Percentiles rank a stretch among this genome's conserved stretches.
phyloP scores from a whole-genome alignment of 352 stramenopile genomes.

The Phytopythium boreale region DNA sequence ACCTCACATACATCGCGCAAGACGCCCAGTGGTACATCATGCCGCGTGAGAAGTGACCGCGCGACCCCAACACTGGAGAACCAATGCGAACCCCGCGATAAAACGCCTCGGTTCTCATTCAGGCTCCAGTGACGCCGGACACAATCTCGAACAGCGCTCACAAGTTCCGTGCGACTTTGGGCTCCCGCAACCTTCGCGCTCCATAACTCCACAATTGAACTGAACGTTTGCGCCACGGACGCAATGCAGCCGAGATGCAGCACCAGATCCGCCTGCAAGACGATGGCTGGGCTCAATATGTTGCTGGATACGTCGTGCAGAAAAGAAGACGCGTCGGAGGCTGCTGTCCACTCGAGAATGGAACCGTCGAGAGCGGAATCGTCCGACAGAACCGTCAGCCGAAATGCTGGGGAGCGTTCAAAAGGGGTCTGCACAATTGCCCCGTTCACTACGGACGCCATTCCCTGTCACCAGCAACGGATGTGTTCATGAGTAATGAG shows the following conservation, averaged over 20 bases:
- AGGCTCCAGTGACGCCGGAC: constrained; percentile 39
- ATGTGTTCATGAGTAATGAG: neutral
- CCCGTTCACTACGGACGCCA: constrained; percentile 7
- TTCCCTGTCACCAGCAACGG: constrained; percentile 18
- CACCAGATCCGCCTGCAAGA: constrained; percentile 25
- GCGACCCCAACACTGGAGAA: constrained; percentile 41
- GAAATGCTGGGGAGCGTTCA: constrained; percentile 25
- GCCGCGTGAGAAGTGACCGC: constrained; percentile 22
- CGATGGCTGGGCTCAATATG: constrained; percentile 17
- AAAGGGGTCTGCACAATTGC: constrained; percentile 27
- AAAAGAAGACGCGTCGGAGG: constrained; percentile 12
- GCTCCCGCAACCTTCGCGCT: neutral
- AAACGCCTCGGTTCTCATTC: constrained; percentile 24
- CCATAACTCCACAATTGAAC: neutral
- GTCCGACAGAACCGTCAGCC: constrained; percentile 21
- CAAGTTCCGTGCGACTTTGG: neutral
- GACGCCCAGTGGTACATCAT: constrained; percentile 30
- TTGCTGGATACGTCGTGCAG: constrained; percentile 27
- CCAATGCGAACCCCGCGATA: constrained; percentile 38
- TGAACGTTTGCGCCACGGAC: constrained; percentile 18
- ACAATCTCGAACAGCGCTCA: constrained; percentile 29
- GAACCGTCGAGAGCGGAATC: constrained; percentile 21
- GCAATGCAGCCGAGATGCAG: constrained; percentile 35
- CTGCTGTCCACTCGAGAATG: neutral
- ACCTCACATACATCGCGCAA: constrained; percentile 23